Evolutionary conservation across 225 moss, liverwort and hornwort species (phyloP), one percentile per base, ranked within the genome.

Genomic region (Climacium dendroides): DNA sequence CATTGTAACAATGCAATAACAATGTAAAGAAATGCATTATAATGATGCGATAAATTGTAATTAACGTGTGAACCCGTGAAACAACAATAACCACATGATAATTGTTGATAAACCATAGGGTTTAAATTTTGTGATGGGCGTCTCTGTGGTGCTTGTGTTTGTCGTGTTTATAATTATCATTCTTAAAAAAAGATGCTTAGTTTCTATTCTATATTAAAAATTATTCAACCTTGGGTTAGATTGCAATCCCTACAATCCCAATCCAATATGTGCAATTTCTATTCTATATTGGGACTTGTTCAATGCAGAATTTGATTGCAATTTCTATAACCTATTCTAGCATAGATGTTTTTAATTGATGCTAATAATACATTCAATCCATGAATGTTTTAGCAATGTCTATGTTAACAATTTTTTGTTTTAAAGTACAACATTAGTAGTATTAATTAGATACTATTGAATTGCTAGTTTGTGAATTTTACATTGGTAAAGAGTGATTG

Each of bases 221-320:
- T 64, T 3, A 22, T n/a, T 1, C 5, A 20, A n/a, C 4, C 22
- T 0, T 66, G 0, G 6, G n/a, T 3, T 2, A 11, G 0, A n/a
- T 65, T 65, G 3, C 3, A 11, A 20, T 19, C 1, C 2, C 22
- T 0, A 66, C 4, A 13, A 37, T 1, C 2, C 7, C 37, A 37
- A 13, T 12, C 7, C 1, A 1, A 6, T 1, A 37, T 0, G 7
- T 3, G 4, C 0, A 39, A 6, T 66, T 66, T 0, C 4, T 2
- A 37, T 1, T 67, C 1, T 5, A 2, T 24, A 0, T 69, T 24
- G 23, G 23, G 7, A 37, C 13, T 67, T 67, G 7, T 4, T 23
- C 4, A 37, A 64, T 34, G 5, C 1, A 0, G 3, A 1, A 65
- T 5, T 7, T 2, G 17, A 63, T 32, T 32, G 63, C 17, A 2